Evolutionary conservation across 208 protist species (phyloP).

Genomic region (Trypanosoma theileri): DNA sequence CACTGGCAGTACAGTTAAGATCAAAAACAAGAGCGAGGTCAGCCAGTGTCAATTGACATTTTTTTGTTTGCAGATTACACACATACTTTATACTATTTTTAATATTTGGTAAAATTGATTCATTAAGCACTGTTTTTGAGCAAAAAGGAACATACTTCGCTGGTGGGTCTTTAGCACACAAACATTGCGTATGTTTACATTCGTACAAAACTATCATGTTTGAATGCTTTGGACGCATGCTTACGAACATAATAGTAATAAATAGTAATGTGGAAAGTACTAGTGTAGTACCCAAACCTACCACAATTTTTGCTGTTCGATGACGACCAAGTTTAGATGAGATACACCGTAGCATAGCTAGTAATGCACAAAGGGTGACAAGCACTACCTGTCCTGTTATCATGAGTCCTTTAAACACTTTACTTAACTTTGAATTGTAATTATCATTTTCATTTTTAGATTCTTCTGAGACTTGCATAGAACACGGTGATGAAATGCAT

Average conservation of each 20-base stretch:
- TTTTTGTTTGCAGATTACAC: conserved; percentile 35
- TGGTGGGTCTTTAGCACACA: conserved; percentile 69
- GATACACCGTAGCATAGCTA: conserved; percentile 51
- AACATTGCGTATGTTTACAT: conserved; percentile 62
- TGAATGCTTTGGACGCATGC: conserved; percentile 38
- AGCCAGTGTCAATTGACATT: conserved; percentile 53
- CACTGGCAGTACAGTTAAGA: conserved; percentile 57
- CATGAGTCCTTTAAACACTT: conserved; percentile 37
- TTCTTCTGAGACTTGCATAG: conserved; percentile 36
- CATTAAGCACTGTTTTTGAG: conserved; percentile 51
- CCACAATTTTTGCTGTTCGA: conserved; percentile 37
- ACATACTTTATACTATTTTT: conserved; percentile 53
- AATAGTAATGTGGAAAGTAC: conserved; percentile 46
- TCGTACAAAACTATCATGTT: conserved; percentile 48
- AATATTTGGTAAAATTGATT: conserved; percentile 56
- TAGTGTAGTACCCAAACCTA: conserved; percentile 34
- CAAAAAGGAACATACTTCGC: conserved; percentile 61
- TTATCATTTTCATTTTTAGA: conserved; percentile 15
- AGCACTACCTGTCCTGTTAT: conserved; percentile 44
- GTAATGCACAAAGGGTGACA: conserved; percentile 43
- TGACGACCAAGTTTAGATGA: conserved; percentile 35
- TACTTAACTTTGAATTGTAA: conserved; percentile 1
- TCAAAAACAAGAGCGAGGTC: conserved; percentile 73
- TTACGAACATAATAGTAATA: conserved; percentile 59
- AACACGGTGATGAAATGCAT: conserved; percentile 54